These are phyloP conservation scores for Azolla pinnata DNA, from an alignment of 75 land plant genomes.

Conservation along the genomic window DNA sequence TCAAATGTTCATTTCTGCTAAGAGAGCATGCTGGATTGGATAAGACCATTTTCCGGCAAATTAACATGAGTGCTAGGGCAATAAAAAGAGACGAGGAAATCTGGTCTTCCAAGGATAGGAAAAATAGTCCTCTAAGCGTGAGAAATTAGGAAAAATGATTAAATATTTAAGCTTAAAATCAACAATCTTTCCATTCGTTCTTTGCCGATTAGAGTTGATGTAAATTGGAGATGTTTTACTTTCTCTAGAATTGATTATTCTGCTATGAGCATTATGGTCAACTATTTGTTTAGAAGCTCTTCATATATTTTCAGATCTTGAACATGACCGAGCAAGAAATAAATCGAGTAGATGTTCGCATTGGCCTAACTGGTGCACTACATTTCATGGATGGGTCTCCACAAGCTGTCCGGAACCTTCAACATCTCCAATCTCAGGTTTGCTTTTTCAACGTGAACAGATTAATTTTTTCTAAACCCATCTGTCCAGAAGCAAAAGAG, in stretches of 20 bases:
- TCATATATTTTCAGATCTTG: constrained; percentile 78
- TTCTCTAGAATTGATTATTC: background rate
- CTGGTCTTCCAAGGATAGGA: no score
- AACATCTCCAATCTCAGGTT: constrained; percentile 70
- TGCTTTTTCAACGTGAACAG: background rate
- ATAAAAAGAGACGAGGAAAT: no score
- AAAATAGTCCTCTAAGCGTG: no score
- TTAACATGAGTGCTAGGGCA: no score
- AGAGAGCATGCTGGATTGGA: no score
- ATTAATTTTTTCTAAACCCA: no score
- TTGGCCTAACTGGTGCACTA: constrained; percentile 82
- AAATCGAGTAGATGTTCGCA: constrained; percentile 85
- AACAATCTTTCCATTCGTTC: background rate
- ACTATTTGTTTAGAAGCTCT: background rate
- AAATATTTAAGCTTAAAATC: background rate
- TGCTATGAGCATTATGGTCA: background rate
- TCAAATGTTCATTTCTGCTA: no score
- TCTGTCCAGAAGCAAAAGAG: no score
- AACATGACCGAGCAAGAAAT: constrained; percentile 93
- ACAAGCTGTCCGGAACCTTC: constrained; percentile 82
- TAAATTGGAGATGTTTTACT: background rate
- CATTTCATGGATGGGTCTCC: constrained; percentile 86
- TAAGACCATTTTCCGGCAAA: no score
- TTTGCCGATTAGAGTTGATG: no score
- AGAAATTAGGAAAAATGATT: background rate